A percentile compares a stretch with the other conserved stretches of the same genome.
phyloP scores from a whole-genome alignment of 805 yeast species.

The Saccharomycopsis oosterbeekiorum region DNA sequence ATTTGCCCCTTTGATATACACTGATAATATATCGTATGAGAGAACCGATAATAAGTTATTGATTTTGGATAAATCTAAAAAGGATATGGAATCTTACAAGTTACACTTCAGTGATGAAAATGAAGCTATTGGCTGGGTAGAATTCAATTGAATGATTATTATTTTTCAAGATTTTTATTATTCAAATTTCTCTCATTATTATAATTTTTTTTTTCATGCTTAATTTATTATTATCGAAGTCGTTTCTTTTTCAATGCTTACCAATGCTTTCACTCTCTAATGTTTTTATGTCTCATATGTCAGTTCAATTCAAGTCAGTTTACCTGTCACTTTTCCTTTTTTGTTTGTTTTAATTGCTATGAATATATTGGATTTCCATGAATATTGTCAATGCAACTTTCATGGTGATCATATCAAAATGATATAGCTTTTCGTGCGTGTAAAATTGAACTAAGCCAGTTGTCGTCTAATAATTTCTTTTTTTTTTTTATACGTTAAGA shows the following conservation, averaged over 20 bases:
- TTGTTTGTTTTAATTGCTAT: neutral
- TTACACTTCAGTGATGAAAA: slow-evolving; percentile 11
- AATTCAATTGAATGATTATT: neutral
- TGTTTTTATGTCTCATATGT: neutral
- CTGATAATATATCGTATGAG: slow-evolving; percentile 13
- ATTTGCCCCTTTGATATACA: slow-evolving; percentile 15
- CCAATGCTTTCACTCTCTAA: neutral
- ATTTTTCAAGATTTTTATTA: neutral
- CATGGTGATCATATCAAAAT: too few species aligned
- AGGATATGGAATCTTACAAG: slow-evolving; percentile 13
- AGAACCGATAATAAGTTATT: slow-evolving; percentile 7
- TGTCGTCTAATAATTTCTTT: neutral
- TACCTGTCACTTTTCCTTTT: neutral
- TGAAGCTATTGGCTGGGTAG: slow-evolving; percentile 14
- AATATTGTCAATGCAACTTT: too few species aligned
- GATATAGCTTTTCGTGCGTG: neutral
- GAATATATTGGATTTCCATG: neutral
- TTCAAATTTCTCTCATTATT: neutral
- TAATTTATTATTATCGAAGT: neutral
- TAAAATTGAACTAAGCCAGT: neutral
- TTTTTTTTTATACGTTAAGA: neutral
- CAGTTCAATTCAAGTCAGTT: neutral
- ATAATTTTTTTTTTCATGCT: neutral
- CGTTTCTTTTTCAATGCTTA: neutral
- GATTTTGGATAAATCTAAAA: slow-evolving; percentile 7